Evolutionary conservation across 352 stramenopile species (phyloP), one percentile per base, ranked within the genome.

Genomic region (Globisporangium cystogenes): DNA sequence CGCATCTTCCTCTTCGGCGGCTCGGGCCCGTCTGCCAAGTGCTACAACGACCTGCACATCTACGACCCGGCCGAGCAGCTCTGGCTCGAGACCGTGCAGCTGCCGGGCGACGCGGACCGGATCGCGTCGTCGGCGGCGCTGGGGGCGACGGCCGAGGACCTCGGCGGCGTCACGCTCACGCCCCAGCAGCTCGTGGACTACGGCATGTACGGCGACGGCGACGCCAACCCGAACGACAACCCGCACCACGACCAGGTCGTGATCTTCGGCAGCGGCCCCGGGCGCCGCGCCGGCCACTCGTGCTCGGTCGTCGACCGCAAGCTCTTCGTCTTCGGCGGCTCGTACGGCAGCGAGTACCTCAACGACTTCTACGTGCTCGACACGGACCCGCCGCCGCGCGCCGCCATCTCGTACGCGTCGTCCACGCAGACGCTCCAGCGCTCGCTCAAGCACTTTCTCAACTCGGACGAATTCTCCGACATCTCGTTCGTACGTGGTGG

Each of bases 351-450:
- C 53, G 86, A 98, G 44, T 98, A 98, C 64, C 69, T 98, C 8
- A 96, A 94, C 67, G 95, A 99, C 62, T 96, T 97, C 48, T 96
- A 94, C 56, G 82, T 96, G 41, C 72, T 99, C 18, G 93, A 98
- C 62, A 98, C 93, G 8, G 95, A 99, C 59, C 91, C 93, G 47
- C 73, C 83, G 37, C 92, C 90, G 29, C 64, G 77, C 1, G 83
- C 92, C 8, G 72, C 68, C 37, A 79, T 98, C n/a, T 91, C 78
- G 16, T 66, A 90, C 44, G 68, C 80, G 1, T 93, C 76, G 3
- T 90, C 81, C 33, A 62, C 68, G 33, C 70, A 71, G 53, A 67
- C 67, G 46, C 62, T 97, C 15, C 75, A 94, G 48, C 66, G 70
- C 50, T 82, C 86, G 43, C 71, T 99, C 7, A 62, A 73, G 12